These are phyloP conservation scores for Clonostachys sp. DNA, from an alignment of 2,329 filamentous ascomycete species.

Conservation along the genomic window DNA sequence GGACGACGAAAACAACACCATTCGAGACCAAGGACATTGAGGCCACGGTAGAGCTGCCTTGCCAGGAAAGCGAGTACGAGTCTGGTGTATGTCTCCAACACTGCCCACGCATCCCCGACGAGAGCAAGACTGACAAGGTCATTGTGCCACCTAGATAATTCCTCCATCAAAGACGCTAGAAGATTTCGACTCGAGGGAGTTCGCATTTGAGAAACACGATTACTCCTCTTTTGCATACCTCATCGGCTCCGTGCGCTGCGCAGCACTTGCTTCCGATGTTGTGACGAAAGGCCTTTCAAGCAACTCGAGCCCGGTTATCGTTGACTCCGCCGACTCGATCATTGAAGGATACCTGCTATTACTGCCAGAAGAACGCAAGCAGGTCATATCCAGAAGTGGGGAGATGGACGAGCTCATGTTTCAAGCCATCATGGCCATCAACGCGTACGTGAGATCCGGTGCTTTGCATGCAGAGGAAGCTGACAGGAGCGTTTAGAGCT, in stretches of 20 bases:
- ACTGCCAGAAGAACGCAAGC: slow-evolving; percentile 21
- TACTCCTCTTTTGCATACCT: slow-evolving; percentile 66
- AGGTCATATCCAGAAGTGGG: slow-evolving; percentile 20
- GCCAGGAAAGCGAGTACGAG: slow-evolving; percentile 72
- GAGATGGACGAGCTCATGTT: slow-evolving; percentile 22
- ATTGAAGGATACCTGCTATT: slow-evolving; percentile 31
- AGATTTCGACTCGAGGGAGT: slow-evolving; percentile 58
- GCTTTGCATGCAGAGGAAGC: background rate
- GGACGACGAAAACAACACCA: slow-evolving; percentile 67
- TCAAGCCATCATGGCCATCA: slow-evolving; percentile 15
- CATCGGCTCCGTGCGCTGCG: slow-evolving; percentile 53
- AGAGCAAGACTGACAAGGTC: slow-evolving; percentile 12
- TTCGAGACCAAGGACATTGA: slow-evolving; percentile 63
- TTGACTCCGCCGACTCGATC: slow-evolving; percentile 26
- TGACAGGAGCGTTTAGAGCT: slow-evolving; percentile 11
- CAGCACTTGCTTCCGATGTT: slow-evolving; percentile 15
- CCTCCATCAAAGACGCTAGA: slow-evolving; percentile 41
- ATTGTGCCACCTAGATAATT: slow-evolving; percentile 20
- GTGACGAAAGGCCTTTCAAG: slow-evolving; percentile 11
- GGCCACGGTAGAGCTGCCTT: slow-evolving; percentile 69
- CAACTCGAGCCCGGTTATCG: slow-evolving; percentile 10
- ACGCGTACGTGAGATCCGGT: slow-evolving; percentile 11
- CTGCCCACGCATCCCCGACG: background rate
- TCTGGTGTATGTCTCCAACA: slow-evolving; percentile 40
- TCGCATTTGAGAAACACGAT: slow-evolving; percentile 43